A percentile compares a stretch with the other conserved stretches of the same genome.
Evolutionary conservation across 176 grass and related monocot species (phyloP).

Genomic region (Pontederia paniculata): DNA sequence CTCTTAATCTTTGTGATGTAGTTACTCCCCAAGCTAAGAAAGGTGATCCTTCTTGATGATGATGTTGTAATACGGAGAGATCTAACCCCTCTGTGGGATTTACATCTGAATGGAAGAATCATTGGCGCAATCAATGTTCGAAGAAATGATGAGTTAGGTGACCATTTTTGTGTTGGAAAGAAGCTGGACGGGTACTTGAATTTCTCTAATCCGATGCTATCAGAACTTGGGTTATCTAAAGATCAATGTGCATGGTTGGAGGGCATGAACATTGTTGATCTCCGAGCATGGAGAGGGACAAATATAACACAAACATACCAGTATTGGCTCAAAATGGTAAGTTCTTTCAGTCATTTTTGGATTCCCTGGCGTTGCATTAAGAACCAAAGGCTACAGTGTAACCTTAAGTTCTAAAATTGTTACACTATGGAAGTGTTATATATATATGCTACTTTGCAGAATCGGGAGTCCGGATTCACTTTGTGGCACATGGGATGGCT

Average conservation of each 20-base stretch:
- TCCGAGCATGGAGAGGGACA: constrained; percentile 59
- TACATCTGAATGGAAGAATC: constrained; percentile 50
- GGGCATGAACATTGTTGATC: constrained; percentile 60
- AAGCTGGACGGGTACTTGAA: constrained; percentile 54
- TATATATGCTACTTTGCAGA: constrained; percentile 29
- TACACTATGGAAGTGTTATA: too few relatives aligned
- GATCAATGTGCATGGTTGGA: constrained; percentile 63
- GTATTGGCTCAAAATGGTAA: constrained; percentile 65
- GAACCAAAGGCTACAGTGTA: too few relatives aligned
- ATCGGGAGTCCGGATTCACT: constrained; percentile 48
- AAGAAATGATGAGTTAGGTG: constrained; percentile 12
- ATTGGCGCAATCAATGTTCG: constrained; percentile 46
- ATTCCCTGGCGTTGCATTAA: too few relatives aligned
- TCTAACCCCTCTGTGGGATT: constrained; percentile 53
- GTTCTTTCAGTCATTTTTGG: neutral
- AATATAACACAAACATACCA: constrained; percentile 58
- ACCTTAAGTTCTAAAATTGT: too few relatives aligned
- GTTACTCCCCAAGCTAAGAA: constrained; percentile 73
- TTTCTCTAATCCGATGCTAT: constrained; percentile 43
- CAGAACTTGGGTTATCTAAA: constrained; percentile 1
- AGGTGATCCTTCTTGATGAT: constrained; percentile 73
- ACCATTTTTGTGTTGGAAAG: constrained; percentile 37
- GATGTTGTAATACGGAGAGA: constrained; percentile 80
- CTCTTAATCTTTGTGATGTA: constrained; percentile 20
- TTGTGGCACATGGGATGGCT: constrained; percentile 62